Evolutionary conservation across 1,284 basidiomycete genomes (phyloP).

Genomic region (Agroathelia rolfsii): DNA sequence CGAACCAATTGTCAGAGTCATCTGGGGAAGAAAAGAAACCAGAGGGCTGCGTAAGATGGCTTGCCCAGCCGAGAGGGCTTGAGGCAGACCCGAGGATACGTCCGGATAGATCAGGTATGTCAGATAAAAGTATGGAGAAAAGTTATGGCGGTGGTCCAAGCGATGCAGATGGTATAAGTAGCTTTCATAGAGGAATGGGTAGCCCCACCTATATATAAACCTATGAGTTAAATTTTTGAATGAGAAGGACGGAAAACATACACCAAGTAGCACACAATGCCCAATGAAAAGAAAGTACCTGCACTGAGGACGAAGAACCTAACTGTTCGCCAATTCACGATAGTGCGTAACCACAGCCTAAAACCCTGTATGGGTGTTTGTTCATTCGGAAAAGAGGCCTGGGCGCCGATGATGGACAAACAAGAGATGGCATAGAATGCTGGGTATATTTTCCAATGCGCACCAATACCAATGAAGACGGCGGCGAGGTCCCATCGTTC

Average conservation of each 20-base stretch:
- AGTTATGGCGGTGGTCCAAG: constrained; percentile 95
- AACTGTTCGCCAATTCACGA: constrained; percentile 49
- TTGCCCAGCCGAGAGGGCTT: constrained; percentile 30
- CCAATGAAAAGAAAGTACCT: constrained; percentile 60
- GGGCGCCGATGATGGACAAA: constrained; percentile 49
- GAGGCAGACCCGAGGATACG: constrained; percentile 16
- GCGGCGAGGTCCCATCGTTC: constrained; percentile 55
- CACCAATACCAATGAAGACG: constrained; percentile 64
- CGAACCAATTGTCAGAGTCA: constrained; percentile 53
- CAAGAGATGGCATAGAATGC: constrained; percentile 81
- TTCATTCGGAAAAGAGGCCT: too few relatives aligned
- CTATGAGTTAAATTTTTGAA: too few relatives aligned
- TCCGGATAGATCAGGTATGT: constrained; percentile 74
- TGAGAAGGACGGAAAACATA: constrained; percentile 30
- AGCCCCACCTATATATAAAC: constrained; percentile 72
- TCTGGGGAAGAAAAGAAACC: constrained; percentile 67
- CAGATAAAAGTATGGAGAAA: constrained; percentile 93
- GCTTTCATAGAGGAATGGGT: constrained; percentile 85
- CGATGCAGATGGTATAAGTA: constrained; percentile 90
- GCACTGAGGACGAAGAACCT: constrained; percentile 65
- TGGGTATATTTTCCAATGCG: constrained; percentile 95
- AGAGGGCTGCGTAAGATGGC: constrained; percentile 50
- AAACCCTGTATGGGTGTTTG: constrained; percentile 14
- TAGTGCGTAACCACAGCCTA: constrained; percentile 25
- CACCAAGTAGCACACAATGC: constrained; percentile 66